phyloP scores from a whole-genome alignment of 805 yeast species.

The Lachancea quebecensis region DNA sequence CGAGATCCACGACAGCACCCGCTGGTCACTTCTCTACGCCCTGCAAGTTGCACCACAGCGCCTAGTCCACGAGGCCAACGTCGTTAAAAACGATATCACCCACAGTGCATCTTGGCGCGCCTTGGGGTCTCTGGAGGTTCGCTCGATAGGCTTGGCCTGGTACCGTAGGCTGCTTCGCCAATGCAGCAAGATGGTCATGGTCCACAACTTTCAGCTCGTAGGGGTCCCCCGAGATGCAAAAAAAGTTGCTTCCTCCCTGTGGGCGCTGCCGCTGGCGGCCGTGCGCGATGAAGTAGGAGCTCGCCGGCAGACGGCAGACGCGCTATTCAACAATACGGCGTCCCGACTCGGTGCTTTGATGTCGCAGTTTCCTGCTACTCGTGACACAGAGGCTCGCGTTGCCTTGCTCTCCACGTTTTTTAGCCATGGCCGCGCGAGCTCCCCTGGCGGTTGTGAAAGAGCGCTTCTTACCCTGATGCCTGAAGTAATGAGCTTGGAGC shows the following conservation, averaged over 20 bases:
- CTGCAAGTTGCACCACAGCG: constrained; percentile 17
- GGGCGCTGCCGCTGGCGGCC: constrained; percentile 15
- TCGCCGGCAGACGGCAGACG: constrained; percentile 4
- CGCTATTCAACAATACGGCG: constrained; percentile 10
- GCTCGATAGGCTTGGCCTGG: neutral
- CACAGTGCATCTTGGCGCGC: neutral
- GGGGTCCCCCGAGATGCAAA: constrained; percentile 16
- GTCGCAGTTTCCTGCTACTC: constrained; percentile 10
- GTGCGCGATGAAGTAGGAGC: constrained; percentile 16
- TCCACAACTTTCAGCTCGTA: constrained; percentile 14
- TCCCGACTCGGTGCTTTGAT: constrained; percentile 18
- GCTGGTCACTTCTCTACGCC: constrained; percentile 16
- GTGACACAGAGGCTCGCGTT: constrained; percentile 2
- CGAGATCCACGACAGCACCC: constrained; percentile 10
- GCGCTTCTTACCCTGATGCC: constrained; percentile 2
- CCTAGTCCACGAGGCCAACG: neutral
- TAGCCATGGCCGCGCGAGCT: constrained; percentile 2
- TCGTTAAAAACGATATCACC: neutral
- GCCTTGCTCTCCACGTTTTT: neutral
- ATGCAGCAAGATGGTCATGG: constrained; percentile 13
- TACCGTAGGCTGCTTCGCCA: constrained; percentile 8
- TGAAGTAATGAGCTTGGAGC: constrained; percentile 1
- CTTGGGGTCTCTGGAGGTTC: neutral
- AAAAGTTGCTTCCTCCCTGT: constrained; percentile 9
- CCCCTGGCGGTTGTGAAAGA: constrained; percentile 8